phyloP scores from a whole-genome alignment of 257 asterid species.

The Przewalskia tangutica region DNA sequence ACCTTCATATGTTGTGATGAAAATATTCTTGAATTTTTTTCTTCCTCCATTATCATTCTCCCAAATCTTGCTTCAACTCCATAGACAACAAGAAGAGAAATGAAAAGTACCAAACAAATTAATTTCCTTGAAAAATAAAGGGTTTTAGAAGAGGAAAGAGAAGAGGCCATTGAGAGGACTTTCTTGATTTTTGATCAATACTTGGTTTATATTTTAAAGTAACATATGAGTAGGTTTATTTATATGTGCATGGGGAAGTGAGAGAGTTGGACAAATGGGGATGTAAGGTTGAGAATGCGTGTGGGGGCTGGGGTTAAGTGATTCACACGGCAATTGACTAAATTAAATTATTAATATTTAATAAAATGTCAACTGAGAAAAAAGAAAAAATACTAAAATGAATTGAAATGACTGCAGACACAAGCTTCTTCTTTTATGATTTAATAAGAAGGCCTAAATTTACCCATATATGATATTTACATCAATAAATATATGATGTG shows the following conservation, averaged over 20 bases:
- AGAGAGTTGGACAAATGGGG: background rate
- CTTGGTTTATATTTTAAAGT: background rate
- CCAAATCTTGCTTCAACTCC: slow-evolving; percentile 8
- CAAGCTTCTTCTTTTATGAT: background rate
- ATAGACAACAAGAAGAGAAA: slow-evolving; percentile 1
- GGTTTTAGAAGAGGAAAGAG: background rate
- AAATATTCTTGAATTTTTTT: background rate
- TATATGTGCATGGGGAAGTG: slow-evolving; percentile 15
- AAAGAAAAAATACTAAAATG: background rate
- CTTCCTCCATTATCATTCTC: background rate
- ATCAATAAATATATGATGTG: background rate
- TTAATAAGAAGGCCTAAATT: background rate
- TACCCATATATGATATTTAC: background rate
- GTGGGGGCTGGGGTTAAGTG: background rate
- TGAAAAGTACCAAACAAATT: background rate
- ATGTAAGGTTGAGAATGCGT: background rate
- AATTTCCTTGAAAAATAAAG: background rate
- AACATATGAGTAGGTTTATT: background rate
- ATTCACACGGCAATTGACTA: slow-evolving; percentile 8
- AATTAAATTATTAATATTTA: background rate
- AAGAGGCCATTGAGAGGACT: background rate
- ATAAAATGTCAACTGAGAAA: background rate
- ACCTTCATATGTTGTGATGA: slow-evolving; percentile 13
- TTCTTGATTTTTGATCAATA: background rate
- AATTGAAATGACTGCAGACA: background rate